These are phyloP conservation scores for Camellia oleifera DNA, from an alignment of 179 eudicot genomes.

Conservation along the genomic window DNA sequence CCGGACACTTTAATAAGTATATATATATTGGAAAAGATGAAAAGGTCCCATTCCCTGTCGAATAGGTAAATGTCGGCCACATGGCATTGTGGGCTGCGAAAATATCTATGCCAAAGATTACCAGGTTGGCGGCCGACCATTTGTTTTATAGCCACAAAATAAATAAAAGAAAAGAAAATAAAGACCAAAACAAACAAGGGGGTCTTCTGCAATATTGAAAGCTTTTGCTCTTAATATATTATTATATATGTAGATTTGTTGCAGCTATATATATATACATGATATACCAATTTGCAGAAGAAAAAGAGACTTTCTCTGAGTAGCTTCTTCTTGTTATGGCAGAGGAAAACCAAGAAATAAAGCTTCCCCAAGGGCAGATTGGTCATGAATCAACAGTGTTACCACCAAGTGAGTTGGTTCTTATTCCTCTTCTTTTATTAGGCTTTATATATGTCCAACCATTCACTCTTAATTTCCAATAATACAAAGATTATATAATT, in stretches of 20 bases:
- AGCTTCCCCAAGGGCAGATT: not conserved
- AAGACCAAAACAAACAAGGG: not conserved
- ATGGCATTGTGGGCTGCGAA: not conserved
- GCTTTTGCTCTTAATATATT: not conserved
- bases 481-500: not conserved
- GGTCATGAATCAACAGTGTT: not conserved
- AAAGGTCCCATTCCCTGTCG: too few relatives aligned
- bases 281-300: too few relatives aligned
- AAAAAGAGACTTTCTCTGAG: not conserved
- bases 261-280: not conserved
- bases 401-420: constrained; percentile 11
- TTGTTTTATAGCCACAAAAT: not conserved
- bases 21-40: too few relatives aligned
- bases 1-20: too few relatives aligned
- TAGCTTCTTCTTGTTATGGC: not conserved
- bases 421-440: not conserved
- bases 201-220: not conserved
- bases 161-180: not conserved
- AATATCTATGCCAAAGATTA: too few relatives aligned
- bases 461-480: too few relatives aligned
- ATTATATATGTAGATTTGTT: not conserved
- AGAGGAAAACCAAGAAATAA: not conserved
- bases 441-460: not conserved
- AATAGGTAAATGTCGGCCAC: not conserved
- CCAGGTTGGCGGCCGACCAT: not conserved